Conservation (phyloP, 78 protist species). For the Protostelium mycophagum region DNA sequence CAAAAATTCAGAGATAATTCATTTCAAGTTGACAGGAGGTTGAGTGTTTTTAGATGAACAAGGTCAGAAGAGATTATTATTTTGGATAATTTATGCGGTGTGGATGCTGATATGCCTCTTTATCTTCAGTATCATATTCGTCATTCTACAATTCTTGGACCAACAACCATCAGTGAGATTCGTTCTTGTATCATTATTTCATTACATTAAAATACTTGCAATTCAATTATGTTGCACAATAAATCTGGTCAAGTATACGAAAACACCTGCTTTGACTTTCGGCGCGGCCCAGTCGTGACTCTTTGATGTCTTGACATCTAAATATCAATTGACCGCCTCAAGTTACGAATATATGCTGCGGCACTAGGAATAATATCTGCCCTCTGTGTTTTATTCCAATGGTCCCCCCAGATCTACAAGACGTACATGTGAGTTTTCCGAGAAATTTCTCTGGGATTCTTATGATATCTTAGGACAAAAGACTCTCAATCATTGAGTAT, state of each 20-base stretch:
- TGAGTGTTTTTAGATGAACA: too few species aligned
- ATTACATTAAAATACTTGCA: too few species aligned
- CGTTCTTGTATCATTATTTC: background rate
- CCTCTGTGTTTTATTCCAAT: background rate
- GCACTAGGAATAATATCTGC: background rate
- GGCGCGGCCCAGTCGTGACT: background rate
- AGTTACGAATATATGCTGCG: background rate
- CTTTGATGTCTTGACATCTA: background rate
- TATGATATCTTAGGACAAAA: background rate
- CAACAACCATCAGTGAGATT: background rate
- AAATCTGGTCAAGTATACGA: too few species aligned
- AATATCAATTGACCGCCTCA: background rate
- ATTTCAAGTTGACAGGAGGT: too few species aligned
- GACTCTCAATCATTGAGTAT: background rate
- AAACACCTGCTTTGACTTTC: background rate
- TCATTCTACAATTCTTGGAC: background rate
- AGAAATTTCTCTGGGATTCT: background rate
- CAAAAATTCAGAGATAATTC: too few species aligned
- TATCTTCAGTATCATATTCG: background rate
- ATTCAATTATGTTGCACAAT: too few species aligned
- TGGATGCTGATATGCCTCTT: too few species aligned
- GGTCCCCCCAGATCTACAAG: background rate
- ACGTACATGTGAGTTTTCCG: background rate
- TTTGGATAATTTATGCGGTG: too few species aligned
- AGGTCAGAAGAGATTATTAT: too few species aligned